Conservation (phyloP, 768 basidiomycete species). For the Mycena venus region DNA sequence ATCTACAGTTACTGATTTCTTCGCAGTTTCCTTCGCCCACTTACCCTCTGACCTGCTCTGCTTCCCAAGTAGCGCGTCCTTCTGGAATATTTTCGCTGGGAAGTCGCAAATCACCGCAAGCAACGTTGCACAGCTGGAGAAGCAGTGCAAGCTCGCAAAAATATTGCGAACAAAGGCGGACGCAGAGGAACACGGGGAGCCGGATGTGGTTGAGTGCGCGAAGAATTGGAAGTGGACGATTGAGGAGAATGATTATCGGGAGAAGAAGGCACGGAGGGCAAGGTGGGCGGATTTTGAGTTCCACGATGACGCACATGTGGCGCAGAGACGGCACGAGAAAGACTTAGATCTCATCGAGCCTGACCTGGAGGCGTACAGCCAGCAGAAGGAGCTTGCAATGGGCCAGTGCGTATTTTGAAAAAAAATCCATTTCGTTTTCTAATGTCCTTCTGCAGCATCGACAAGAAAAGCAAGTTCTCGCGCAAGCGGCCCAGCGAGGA, state of each 20-base stretch:
- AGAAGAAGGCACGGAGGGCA: conserved; percentile 84
- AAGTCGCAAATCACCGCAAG: conserved; percentile 82
- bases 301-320: conserved; percentile 92
- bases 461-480: conserved; percentile 92
- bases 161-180: conserved; percentile 86
- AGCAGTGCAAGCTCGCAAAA: conserved; percentile 92
- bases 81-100: no score
- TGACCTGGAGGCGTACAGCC: conserved; percentile 88
- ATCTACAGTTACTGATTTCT: no score
- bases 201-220: conserved; percentile 80
- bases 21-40: no score
- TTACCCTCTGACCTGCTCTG: no score
- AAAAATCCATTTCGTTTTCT: not conserved
- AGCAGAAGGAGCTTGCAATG: conserved; percentile 88
- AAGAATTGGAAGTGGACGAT: conserved; percentile 97
- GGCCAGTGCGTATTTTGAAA: conserved; percentile 79
- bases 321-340: conserved; percentile 92
- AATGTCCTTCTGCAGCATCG: conserved; percentile 66
- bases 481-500: conserved; percentile 92
- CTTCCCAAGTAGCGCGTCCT: no score
- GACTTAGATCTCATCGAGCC: conserved; percentile 91
- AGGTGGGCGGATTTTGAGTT: conserved; percentile 92
- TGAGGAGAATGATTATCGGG: conserved; percentile 97
- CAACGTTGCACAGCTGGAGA: conserved; percentile 87
- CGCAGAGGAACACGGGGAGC: conserved; percentile 90